Conservation (phyloP, 805 yeast species). For the Lachancea waltii region DNA sequence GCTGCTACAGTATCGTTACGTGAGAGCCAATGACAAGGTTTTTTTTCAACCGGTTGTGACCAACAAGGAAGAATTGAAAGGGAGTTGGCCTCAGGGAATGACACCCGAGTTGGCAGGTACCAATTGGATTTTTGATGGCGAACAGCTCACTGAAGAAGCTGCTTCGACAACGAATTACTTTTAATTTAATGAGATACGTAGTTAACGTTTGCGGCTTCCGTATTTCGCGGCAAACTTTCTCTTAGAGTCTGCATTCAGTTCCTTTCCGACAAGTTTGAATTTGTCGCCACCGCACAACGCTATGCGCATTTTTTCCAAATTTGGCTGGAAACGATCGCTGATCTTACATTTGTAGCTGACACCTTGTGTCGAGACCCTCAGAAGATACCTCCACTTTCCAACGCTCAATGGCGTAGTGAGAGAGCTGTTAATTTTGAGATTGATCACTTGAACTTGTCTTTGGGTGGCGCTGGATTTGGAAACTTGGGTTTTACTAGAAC, state of each 20-base stretch:
- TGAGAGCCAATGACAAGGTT: slow-evolving; percentile 27
- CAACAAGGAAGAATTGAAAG: slow-evolving; percentile 13
- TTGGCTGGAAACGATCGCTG: slow-evolving; percentile 19
- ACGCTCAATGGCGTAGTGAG: slow-evolving; percentile 30
- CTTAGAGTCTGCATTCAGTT: slow-evolving; percentile 40
- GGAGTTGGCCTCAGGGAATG: slow-evolving; percentile 24
- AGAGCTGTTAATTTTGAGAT: slow-evolving; percentile 28
- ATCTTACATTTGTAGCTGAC: slow-evolving; percentile 21
- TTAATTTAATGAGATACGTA: neutral
- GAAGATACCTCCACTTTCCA: slow-evolving; percentile 12
- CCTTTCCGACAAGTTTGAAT: slow-evolving; percentile 42
- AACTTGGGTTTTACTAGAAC: slow-evolving; percentile 1
- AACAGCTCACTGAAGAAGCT: slow-evolving; percentile 2
- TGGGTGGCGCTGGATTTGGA: too few relatives aligned
- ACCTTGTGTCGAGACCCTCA: slow-evolving; percentile 18
- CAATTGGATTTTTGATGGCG: slow-evolving; percentile 20
- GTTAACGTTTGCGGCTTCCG: slow-evolving; percentile 11
- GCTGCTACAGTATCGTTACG: slow-evolving; percentile 25
- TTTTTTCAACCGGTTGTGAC: slow-evolving; percentile 20
- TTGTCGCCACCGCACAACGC: slow-evolving; percentile 41
- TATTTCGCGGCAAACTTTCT: slow-evolving; percentile 36
- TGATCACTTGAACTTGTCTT: slow-evolving; percentile 20
- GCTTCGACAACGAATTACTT: slow-evolving; percentile 1
- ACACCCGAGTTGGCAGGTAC: slow-evolving; percentile 20
- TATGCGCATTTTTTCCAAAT: slow-evolving; percentile 25